Evolutionary conservation across 345 rosid genomes (phyloP).

Genomic region (Orychophragmus violaceus): DNA sequence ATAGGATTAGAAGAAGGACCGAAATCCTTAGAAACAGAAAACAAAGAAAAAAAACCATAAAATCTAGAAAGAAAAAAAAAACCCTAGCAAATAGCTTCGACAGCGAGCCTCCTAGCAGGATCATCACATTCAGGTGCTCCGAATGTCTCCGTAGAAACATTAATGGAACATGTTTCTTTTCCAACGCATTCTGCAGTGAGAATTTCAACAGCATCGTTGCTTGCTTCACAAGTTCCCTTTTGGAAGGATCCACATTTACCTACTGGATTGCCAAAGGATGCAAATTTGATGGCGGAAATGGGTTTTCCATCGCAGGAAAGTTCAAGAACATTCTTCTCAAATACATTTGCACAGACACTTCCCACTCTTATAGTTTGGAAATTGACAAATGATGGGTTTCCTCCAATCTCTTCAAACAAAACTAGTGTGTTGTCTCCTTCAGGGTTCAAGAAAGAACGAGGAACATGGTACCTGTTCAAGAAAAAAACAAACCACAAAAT

Average conservation of each 20-base stretch:
- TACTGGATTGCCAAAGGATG: constrained; percentile 43
- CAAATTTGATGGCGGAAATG: constrained; percentile 30
- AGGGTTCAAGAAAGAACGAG: constrained; percentile 35
- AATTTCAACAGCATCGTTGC: neutral
- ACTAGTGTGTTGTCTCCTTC: constrained; percentile 36
- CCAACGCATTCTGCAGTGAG: constrained; percentile 44
- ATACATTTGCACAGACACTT: constrained; percentile 32
- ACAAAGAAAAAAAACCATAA: neutral
- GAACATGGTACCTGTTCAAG: constrained; percentile 45
- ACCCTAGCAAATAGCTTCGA: constrained; percentile 47
- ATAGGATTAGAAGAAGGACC: no score
- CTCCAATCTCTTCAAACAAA: constrained; percentile 61
- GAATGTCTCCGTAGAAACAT: constrained; percentile 28
- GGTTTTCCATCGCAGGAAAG: constrained; percentile 42
- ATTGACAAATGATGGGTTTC: constrained; percentile 33
- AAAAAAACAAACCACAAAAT: neutral
- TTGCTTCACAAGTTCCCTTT: constrained; percentile 32
- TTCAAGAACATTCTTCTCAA: constrained; percentile 36
- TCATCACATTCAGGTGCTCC: constrained; percentile 31
- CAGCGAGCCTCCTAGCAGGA: constrained; percentile 33
- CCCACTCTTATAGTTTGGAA: constrained; percentile 32
- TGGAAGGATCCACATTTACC: constrained; percentile 49
- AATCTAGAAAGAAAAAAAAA: neutral
- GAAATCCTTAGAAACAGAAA: neutral
- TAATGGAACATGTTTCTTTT: constrained; percentile 32